Percentiles rank a stretch among this genome's conserved stretches.
These are phyloP conservation scores for Phlebopus sp. DNA, from an alignment of 1,284 basidiomycete genomes.

Conservation along the genomic window DNA sequence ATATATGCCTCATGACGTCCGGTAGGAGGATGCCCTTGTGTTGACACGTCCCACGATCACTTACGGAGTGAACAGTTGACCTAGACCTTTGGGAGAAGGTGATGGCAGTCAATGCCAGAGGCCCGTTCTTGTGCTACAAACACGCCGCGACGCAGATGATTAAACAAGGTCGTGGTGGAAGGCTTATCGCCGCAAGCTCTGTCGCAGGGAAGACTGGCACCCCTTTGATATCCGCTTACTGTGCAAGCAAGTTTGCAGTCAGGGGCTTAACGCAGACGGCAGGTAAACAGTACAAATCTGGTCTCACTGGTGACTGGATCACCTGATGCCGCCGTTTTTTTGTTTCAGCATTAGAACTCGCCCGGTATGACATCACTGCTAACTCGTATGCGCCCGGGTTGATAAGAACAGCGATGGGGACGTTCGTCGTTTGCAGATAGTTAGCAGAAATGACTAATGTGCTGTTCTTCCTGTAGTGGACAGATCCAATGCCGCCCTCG, in stretches of 20 bases:
- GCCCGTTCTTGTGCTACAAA: slow-evolving; percentile 7
- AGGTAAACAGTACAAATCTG: not conserved
- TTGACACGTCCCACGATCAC: too few relatives aligned
- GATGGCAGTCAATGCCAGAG: slow-evolving; percentile 9
- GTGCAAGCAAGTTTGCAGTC: slow-evolving; percentile 29
- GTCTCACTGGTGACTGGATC: too few relatives aligned
- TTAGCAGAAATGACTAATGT: not conserved
- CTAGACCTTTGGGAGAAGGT: slow-evolving; percentile 19
- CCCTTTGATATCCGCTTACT: slow-evolving; percentile 8
- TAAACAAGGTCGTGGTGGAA: slow-evolving; percentile 6
- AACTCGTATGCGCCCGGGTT: slow-evolving; percentile 21
- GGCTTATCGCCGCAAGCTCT: slow-evolving; percentile 9
- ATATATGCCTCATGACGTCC: too few relatives aligned
- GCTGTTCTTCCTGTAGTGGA: slow-evolving; percentile 1
- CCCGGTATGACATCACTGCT: slow-evolving; percentile 20
- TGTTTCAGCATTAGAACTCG: slow-evolving; percentile 30
- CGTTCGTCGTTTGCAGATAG: not conserved
- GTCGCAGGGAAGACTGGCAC: slow-evolving; percentile 2
- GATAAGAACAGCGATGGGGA: slow-evolving; percentile 20
- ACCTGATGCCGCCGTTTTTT: too few relatives aligned
- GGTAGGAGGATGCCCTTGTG: too few relatives aligned
- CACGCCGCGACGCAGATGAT: slow-evolving; percentile 9
- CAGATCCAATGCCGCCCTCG: not conserved
- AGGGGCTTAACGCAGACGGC: slow-evolving; percentile 21
- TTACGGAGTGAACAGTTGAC: slow-evolving; percentile 6